These are phyloP conservation scores for Trichoderma semiorbis DNA, from an alignment of 2,329 filamentous ascomycete genomes.

Conservation along the genomic window DNA sequence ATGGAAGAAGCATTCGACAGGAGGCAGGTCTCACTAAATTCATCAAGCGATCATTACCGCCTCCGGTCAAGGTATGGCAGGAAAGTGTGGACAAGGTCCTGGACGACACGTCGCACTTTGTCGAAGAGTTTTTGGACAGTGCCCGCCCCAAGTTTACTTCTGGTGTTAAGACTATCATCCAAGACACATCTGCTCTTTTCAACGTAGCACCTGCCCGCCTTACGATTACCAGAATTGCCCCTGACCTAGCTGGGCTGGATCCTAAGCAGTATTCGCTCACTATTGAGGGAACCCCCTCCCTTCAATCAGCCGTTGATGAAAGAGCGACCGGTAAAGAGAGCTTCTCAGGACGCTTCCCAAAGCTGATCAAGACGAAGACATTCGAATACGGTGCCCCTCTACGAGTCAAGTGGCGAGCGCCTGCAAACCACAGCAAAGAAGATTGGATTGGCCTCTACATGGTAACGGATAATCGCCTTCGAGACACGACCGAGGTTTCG, in stretches of 20 bases:
- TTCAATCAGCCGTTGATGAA: conserved; percentile 49
- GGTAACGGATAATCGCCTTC: conserved; percentile 87
- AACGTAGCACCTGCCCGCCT: conserved; percentile 85
- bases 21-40: conserved; percentile 92
- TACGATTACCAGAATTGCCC: conserved; percentile 73
- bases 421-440: conserved; percentile 78
- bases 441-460: conserved; percentile 98
- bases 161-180: conserved; percentile 80
- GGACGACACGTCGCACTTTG: conserved; percentile 80
- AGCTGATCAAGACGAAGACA: conserved; percentile 68
- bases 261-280: conserved; percentile 75
- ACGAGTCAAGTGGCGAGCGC: conserved; percentile 85
- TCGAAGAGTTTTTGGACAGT: conserved; percentile 85
- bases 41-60: conserved; percentile 79
- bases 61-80: conserved; percentile 77
- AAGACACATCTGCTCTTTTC: conserved; percentile 83
- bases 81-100: conserved; percentile 84
- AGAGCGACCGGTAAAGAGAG: conserved; percentile 71
- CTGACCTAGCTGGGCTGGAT: conserved; percentile 76
- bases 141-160: conserved; percentile 82
- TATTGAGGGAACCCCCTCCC: conserved; percentile 63
- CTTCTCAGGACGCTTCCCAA: conserved; percentile 63
- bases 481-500: conserved; percentile 77
- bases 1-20: conserved; percentile 75
- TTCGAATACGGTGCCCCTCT: conserved; percentile 91